Base-by-base conservation (phyloP, 805 yeast species). In the Wickerhamiella azyma region DNA sequence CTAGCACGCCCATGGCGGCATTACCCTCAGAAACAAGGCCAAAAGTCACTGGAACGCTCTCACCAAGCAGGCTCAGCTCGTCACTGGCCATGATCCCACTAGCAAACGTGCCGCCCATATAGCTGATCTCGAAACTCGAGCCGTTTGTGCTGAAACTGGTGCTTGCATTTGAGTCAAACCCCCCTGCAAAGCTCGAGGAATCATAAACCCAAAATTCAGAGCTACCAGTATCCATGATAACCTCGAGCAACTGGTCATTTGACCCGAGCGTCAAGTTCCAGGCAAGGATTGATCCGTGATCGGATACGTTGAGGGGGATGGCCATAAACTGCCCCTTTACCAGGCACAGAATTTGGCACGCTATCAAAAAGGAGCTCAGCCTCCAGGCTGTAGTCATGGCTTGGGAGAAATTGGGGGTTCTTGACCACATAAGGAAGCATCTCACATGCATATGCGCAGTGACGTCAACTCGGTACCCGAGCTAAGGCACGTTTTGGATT, bases 141-240 rank as follows among this genome's bases (percentile, higher is more conserved):
- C 6, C 8, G 33, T 30, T 30, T 10, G 33, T 3, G 6, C 16
- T 30, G 9, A 10, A 30, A n/a, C 33, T 30, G 9, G 33, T 13
- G 33, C 33, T 30, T 7, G 11, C 16, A n/a, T 30, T 30, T 30
- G 33, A 5, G 9, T n/a, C 14, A 13, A 13, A 30, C 16, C 33
- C 33, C 14, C 16, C 16, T 13, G 16, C 16, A 6, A 11, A n/a
- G 16, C n/a, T 11, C 11, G 4, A 21, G 7, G 24, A 4, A 13
- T 30, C 8, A 8, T 30, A 14, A 19, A 76, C 70, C 79, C 79
- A 76, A 33, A 77, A 55, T 55, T 77, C 82, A 0, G 79, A 69
- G 0, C 81, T 76, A 2, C 83, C 84, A 1, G 82, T 77, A 53
- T 77, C 42, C 16, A 39, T 8, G 26, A 28, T n/a, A 2, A 24